Evolutionary conservation across 1,139 yeast genomes (phyloP), one percentile per base, ranked within the genome.

Genomic region (Hyphopichia wangnamkhiaoensis): DNA sequence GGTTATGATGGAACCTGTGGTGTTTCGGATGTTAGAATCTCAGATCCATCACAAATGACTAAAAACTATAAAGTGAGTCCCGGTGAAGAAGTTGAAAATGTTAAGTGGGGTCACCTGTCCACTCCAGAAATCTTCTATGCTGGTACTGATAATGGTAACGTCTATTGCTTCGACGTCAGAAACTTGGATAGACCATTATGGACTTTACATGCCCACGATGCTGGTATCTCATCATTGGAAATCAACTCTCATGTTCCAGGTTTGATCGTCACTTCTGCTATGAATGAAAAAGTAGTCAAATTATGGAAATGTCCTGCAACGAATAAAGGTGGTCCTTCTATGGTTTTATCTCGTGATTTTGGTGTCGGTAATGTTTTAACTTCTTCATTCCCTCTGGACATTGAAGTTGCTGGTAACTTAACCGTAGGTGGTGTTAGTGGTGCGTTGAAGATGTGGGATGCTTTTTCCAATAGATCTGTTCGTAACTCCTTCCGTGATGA

Each of bases 151-250:
- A 76, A 80, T 47, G 99, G 99, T 59, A 84, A 84, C 54, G 80
- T 93, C 26, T 88, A 88, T 66, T 85, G 94, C 48, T 91, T 86
- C 54, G 98, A 93, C 63, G 84, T 88, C 34, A 80, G 96, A 60
- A 78, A 72, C 37, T 74, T 72, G 33, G 72, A 76, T 38, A 79
- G 76, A 49, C 90, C 96, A 19, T 56, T 93, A 29, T 93, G 99
- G 99, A 88, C 95, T 5, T 74, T 93, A 54, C 96, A 94, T 65
- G 98, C 98, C 2, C 98, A 93, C 61, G 98, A 93, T 64, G 80
- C 95, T 4, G 97, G 95, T 43, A 84, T 93, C 44, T 84, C 97
- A 9, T 76, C 94, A 3, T 76, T 94, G 52, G 85, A 84, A 52
- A 76, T 84, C 34, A 90, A 88, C 62, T 59, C 63, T 25, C 76